Base-by-base conservation (phyloP, 495 filamentous ascomycete species). In the Viridothelium virens region DNA sequence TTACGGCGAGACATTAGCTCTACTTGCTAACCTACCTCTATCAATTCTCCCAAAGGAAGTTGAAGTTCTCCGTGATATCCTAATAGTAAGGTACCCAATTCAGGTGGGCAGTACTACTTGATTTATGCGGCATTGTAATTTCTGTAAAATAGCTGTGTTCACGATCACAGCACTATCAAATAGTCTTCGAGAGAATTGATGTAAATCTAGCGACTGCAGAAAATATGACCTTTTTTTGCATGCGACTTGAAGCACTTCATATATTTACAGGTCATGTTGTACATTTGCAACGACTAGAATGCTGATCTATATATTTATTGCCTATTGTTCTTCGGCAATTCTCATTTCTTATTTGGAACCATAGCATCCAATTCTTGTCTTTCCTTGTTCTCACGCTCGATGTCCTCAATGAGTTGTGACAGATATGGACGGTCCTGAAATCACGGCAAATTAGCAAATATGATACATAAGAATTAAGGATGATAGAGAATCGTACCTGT, bases 351-450 rank as follows among this genome's bases (percentile, higher is more conserved):
- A 73, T 80, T 75, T 37, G 93, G 75, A 65, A 87, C 79, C 82
- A 97, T 82, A 69, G 87, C 83, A 77, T 97, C 92, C 71, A 98
- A 80, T 71, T 92, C 90, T 61, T 81, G 81, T 73, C 88, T 84
- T 83, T 98, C 94, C 74, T 85, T 85, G 66, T 78, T 76, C 83
- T 96, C 92, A 70, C 87, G 84, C 80, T 91, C 84, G 75, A 96
- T 86, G 79, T 92, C 88, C 70, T 83, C 80, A 77, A 96, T 91
- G 76, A 94, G 87, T 46, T 87, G 88, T 70, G 83, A 81, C 31
- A 96, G 85, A 77, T 96, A 96, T 64, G 82, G 82, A 65, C 84
- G 74, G 70, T 96, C 91, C 89, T 96, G 78, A 64, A 56, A 67
- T 34, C 61, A 33, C 18, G 66, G 34, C 14, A 16, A 38, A 14